Base-by-base conservation (phyloP, 305 asterid species). In the Fraxinus latifolia region DNA sequence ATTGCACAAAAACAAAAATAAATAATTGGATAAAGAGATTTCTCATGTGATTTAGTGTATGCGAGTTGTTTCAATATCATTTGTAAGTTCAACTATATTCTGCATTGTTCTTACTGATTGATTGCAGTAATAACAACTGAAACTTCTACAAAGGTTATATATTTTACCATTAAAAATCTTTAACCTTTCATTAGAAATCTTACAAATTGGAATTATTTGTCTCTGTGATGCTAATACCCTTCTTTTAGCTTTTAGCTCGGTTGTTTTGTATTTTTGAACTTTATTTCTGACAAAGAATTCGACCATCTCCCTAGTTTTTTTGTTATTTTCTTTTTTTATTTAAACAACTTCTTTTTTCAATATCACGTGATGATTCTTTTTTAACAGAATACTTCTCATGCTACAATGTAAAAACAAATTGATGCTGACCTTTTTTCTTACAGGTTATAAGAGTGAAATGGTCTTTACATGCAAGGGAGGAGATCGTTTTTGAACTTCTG, bases 391-490 rank as follows among this genome's bases (percentile, higher is more conserved):
- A 62, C 72, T 23, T 62, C 33, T 62, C 72, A 8, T 4, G 31
- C 72, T 62, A 62, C 33, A 23, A 21, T 23, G 3, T 68, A 78
- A 78, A 37, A 78, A 55, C n/a, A 7, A n/a, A 34, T 79, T 75
- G 60, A 42, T 17, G 8, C 17, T 21, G 29, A 17, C 0, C 33
- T 21, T 47, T 50, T 71, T 80, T 82, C 36, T 77, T 78, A 70
- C 47, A 88, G 91, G 91, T 82, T 27, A 88, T 88, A 68, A 82
- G 91, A 77, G 91, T 86, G 62, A 88, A 88, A 79, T 88, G 91
- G 91, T 85, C 84, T 58, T 75, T 88, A 80, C 91, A 88, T n/a
- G 89, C 91, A n/a, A 86, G 91, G 85, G 91, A 88, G 73, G 91
- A 88, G 85, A 88, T 88, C 33, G 39, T 82, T 23, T 88, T 88